Conservation (phyloP, 176 grass and related monocot genomes). For the Musa itinerans region DNA sequence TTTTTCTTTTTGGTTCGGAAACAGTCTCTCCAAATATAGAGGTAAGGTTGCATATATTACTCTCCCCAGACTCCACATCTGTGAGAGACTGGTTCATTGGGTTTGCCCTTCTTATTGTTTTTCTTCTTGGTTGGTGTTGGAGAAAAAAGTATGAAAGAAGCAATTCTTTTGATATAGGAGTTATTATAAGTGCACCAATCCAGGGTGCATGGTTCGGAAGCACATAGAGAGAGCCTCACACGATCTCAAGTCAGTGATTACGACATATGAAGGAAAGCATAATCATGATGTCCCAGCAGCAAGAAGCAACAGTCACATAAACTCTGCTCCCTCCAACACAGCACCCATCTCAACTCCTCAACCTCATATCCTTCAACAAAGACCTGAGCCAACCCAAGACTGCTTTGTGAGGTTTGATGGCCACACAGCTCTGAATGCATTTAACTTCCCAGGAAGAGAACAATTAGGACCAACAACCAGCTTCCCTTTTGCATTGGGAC, state of each 20-base stretch:
- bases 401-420: conserved; percentile 31
- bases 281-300: conserved; percentile 13
- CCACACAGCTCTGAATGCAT: conserved; percentile 12
- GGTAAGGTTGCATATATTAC: no score
- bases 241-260: conserved; percentile 21
- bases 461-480: conserved; percentile 29
- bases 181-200: conserved; percentile 51
- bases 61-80: not conserved
- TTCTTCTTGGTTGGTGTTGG: not conserved
- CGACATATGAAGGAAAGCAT: conserved; percentile 5
- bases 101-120: not conserved
- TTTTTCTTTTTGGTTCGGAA: no score
- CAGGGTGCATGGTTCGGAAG: conserved; percentile 36
- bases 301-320: conserved; percentile 34
- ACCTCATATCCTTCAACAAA: conserved; percentile 16
- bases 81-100: no score
- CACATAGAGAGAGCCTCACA: conserved; percentile 26
- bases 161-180: conserved; percentile 35
- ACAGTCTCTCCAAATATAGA: no score
- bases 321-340: conserved; percentile 17
- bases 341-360: not conserved
- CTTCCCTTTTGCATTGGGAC: conserved; percentile 28
- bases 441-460: conserved; percentile 29
- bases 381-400: conserved; percentile 27
- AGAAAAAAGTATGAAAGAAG: not conserved